Conservation (phyloP, 768 basidiomycete species). For the Royoungia palumana region DNA sequence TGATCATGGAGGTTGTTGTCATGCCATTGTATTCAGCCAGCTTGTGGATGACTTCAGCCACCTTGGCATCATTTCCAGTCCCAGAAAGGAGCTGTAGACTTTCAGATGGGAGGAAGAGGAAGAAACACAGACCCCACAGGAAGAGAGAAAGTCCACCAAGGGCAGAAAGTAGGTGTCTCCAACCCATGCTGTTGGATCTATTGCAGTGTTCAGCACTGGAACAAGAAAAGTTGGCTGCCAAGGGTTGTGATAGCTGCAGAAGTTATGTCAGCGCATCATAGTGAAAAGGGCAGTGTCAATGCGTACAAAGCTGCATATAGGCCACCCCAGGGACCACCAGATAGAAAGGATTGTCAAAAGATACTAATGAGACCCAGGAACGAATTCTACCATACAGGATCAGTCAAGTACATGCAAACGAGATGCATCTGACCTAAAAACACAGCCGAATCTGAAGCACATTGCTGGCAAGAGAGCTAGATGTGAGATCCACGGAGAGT, state of each 20-base stretch:
- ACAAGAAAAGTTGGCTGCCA: constrained; percentile 56
- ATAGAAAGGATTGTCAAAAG: constrained; percentile 54
- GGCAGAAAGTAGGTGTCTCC: constrained; percentile 56
- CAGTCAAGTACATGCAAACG: neutral
- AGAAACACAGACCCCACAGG: constrained; percentile 51
- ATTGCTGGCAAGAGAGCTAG: constrained; percentile 36
- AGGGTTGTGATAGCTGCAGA: constrained; percentile 55
- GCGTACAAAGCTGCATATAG: constrained; percentile 45
- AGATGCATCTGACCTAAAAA: constrained; percentile 39
- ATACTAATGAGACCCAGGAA: constrained; percentile 55
- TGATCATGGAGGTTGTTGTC: constrained; percentile 39
- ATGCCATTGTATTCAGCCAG: constrained; percentile 51
- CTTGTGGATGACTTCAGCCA: constrained; percentile 44
- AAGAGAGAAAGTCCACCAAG: constrained; percentile 52
- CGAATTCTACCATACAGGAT: constrained; percentile 38
- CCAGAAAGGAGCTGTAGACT: constrained; percentile 58
- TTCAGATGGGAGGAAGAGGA: constrained; percentile 51
- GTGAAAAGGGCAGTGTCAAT: neutral
- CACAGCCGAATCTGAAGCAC: constrained; percentile 51
- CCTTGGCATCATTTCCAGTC: constrained; percentile 49
- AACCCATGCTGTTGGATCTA: constrained; percentile 55
- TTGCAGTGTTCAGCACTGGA: constrained; percentile 32
- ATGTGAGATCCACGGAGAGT: neutral
- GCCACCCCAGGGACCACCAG: constrained; percentile 59
- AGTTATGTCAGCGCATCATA: neutral